phyloP scores from a whole-genome alignment of 257 asterid species.

The Solanum bulbocastanum region DNA sequence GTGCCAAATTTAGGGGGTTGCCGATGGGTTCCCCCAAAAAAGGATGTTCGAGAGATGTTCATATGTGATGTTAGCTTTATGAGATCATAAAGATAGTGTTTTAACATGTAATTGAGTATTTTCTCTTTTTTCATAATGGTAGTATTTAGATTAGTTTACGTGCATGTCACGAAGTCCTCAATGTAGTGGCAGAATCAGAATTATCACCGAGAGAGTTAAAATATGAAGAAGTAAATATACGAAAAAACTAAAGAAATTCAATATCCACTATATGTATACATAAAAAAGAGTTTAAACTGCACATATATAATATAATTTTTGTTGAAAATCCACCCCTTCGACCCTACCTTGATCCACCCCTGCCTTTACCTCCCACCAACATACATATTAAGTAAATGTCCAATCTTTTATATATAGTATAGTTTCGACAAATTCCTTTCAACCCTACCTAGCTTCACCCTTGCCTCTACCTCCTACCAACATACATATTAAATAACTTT shows the following conservation, averaged over 20 bases:
- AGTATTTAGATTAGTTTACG: not conserved
- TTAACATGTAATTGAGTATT: not conserved
- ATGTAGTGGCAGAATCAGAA: not conserved
- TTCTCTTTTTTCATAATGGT: not conserved
- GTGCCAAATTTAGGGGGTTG: too few species aligned
- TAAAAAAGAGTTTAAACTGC: not conserved
- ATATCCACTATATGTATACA: too few species aligned
- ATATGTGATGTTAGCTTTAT: not conserved
- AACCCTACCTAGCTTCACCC: not conserved
- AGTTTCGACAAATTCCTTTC: not conserved
- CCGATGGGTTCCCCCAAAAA: too few species aligned
- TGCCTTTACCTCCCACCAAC: not conserved
- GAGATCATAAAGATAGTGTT: not conserved
- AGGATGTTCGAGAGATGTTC: not conserved
- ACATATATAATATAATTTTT: not conserved
- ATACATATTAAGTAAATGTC: not conserved
- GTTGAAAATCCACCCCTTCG: not conserved
- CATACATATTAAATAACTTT: not conserved
- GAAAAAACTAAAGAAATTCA: not conserved
- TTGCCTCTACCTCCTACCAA: not conserved
- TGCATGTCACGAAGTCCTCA: not conserved
- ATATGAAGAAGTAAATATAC: not conserved
- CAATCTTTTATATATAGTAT: not conserved
- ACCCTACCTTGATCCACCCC: not conserved
- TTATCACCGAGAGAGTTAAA: not conserved